These are phyloP conservation scores for Sedum album DNA, from an alignment of 164 flowering plant species.

Conservation along the genomic window DNA sequence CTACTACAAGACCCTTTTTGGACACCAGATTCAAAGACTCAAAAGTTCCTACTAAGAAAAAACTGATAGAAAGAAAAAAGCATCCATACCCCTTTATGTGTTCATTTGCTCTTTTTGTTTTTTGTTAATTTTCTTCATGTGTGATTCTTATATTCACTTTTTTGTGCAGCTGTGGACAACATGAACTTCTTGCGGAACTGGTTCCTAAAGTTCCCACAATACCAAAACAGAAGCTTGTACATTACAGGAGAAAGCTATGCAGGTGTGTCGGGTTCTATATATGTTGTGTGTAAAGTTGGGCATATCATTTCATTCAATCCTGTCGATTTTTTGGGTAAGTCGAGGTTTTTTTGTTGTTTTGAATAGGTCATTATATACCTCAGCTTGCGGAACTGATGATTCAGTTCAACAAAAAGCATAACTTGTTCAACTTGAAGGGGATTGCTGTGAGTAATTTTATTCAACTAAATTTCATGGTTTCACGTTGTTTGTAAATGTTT, in stretches of 20 bases:
- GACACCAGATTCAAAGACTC: not conserved
- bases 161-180: constrained; percentile 57
- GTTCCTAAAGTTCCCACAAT: constrained; percentile 67
- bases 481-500: not conserved
- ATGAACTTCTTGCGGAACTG: constrained; percentile 57
- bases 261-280: constrained; percentile 33
- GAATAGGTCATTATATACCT: constrained; percentile 79
- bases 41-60: not conserved
- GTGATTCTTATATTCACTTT: not conserved
- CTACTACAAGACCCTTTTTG: not conserved
- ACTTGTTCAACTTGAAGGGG: constrained; percentile 79
- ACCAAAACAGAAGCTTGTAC: constrained; percentile 47
- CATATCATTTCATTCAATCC: not conserved
- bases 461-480: not conserved
- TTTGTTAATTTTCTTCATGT: not conserved
- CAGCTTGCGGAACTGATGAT: constrained; percentile 75
- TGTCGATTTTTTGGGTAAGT: not conserved
- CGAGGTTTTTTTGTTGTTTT: not conserved
- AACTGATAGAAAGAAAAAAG: not conserved
- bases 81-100: not conserved
- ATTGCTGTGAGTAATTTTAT: constrained; percentile 60
- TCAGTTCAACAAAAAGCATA: constrained; percentile 52
- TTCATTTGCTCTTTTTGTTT: not conserved
- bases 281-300: not conserved
- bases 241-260: constrained; percentile 93